phyloP scores from a whole-genome alignment of 148 eudicot genomes.

The Chenopodium berlandieri region DNA sequence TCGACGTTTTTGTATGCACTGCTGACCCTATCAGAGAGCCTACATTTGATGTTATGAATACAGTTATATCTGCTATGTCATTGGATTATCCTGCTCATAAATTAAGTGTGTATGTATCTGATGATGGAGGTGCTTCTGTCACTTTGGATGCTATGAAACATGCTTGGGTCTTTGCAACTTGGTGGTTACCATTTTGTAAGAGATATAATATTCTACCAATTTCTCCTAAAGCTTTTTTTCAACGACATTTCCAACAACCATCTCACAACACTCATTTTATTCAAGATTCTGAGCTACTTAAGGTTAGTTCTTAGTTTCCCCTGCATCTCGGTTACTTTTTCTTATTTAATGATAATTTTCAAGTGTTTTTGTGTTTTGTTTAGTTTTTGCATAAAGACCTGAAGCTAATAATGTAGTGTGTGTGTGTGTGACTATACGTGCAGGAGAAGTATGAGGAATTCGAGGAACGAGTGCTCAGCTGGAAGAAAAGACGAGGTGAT shows the following conservation, averaged over 20 bases:
- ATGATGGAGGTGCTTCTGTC: conserved; percentile 49
- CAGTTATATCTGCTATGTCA: conserved; percentile 59
- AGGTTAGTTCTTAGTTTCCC: conserved; percentile 28
- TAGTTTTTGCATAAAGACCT: too few relatives aligned
- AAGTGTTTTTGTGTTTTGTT: too few relatives aligned
- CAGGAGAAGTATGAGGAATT: conserved; percentile 51
- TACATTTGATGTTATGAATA: conserved; percentile 50
- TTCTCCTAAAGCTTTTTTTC: conserved; percentile 56
- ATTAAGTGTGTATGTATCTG: conserved; percentile 50
- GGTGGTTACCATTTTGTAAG: conserved; percentile 57
- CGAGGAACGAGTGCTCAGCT: conserved; percentile 31
- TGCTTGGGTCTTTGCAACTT: conserved; percentile 45
- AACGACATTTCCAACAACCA: conserved; percentile 4
- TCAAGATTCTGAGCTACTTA: conserved; percentile 35
- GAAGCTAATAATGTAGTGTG: neutral
- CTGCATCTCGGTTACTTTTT: too few relatives aligned
- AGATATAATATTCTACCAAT: conserved; percentile 37
- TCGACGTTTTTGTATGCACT: conserved; percentile 60
- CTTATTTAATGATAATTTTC: too few relatives aligned
- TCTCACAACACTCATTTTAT: conserved; percentile 28
- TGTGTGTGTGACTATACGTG: neutral
- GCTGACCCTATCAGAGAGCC: conserved; percentile 57
- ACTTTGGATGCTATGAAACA: conserved; percentile 44
- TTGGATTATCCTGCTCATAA: conserved; percentile 52
- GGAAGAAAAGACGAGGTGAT: conserved; percentile 20